Percentiles rank a stretch among this genome's conserved stretches.
Evolutionary conservation across 345 rosid genomes (phyloP).

Genomic region (Camelina hispida): DNA sequence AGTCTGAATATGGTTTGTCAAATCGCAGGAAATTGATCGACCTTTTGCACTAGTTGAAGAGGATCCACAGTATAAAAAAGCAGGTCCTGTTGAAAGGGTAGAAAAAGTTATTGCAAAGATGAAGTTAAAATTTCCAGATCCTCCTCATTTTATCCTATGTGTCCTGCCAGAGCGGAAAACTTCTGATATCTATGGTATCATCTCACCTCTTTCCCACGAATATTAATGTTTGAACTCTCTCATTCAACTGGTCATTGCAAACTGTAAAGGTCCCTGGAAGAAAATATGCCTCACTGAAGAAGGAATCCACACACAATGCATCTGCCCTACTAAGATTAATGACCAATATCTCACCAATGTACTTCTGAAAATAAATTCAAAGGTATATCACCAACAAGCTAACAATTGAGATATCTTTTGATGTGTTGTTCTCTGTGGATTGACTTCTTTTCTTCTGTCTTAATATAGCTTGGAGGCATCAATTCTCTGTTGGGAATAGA

Average conservation of each 20-base stretch:
- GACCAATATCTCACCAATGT: conserved; percentile 90
- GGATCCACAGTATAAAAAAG: conserved; percentile 58
- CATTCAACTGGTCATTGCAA: conserved; percentile 26
- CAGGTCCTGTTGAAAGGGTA: conserved; percentile 69
- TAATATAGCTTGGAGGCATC: conserved; percentile 84
- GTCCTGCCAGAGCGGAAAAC: conserved; percentile 80
- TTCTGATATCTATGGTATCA: conserved; percentile 78
- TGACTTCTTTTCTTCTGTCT: conserved; percentile 28
- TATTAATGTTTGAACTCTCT: conserved; percentile 22
- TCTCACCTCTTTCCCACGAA: conserved; percentile 24
- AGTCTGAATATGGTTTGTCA: conserved; percentile 18
- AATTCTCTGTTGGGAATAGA: conserved; percentile 84
- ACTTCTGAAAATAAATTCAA: conserved; percentile 84
- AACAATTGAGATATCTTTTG: conserved; percentile 1
- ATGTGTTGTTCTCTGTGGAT: conserved; percentile 4
- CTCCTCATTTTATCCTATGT: conserved; percentile 75
- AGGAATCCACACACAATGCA: conserved; percentile 87
- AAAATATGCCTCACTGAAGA: conserved; percentile 65
- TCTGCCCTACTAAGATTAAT: conserved; percentile 67
- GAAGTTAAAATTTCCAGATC: conserved; percentile 55
- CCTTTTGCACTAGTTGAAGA: conserved; percentile 81
- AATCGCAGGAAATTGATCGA: conserved; percentile 65
- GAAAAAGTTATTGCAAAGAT: conserved; percentile 74
- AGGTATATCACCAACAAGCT: conserved; percentile 55
- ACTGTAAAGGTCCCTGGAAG: conserved; percentile 84